These are phyloP conservation scores for Mortierella sp. DNA, from an alignment of 371 early-diverging fungal genomes.

Conservation along the genomic window DNA sequence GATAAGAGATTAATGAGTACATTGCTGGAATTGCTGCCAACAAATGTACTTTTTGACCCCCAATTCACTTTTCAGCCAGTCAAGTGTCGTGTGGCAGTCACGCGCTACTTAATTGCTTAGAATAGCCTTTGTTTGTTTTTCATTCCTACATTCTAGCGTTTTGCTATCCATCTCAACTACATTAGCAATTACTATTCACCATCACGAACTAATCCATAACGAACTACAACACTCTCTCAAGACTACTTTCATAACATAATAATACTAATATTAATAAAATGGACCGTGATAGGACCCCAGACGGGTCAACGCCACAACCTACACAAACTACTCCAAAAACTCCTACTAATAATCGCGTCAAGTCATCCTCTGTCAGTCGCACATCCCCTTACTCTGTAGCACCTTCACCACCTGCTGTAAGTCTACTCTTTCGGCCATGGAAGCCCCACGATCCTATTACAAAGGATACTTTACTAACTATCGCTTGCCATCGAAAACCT, in stretches of 20 bases:
- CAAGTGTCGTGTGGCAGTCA: conserved; percentile 6
- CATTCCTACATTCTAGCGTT: too few relatives aligned
- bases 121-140: neutral
- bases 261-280: conserved; percentile 10
- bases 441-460: neutral
- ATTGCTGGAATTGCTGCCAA: neutral
- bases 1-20: neutral
- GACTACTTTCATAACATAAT: neutral
- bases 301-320: conserved; percentile 1
- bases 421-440: too few relatives aligned
- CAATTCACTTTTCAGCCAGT: neutral
- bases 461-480: neutral
- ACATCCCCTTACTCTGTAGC: neutral
- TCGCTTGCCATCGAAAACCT: neutral
- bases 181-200: too few relatives aligned
- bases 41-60: neutral
- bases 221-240: too few relatives aligned
- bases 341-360: conserved; percentile 5
- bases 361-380: conserved; percentile 6
- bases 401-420: conserved; percentile 5
- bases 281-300: conserved; percentile 11
- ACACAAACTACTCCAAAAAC: conserved; percentile 18
- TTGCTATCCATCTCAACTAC: too few relatives aligned
- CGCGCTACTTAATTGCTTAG: neutral
- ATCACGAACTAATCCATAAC: neutral